Base-by-base conservation (phyloP, 495 filamentous ascomycete genomes). In the Penicillium dipodomyicola region DNA sequence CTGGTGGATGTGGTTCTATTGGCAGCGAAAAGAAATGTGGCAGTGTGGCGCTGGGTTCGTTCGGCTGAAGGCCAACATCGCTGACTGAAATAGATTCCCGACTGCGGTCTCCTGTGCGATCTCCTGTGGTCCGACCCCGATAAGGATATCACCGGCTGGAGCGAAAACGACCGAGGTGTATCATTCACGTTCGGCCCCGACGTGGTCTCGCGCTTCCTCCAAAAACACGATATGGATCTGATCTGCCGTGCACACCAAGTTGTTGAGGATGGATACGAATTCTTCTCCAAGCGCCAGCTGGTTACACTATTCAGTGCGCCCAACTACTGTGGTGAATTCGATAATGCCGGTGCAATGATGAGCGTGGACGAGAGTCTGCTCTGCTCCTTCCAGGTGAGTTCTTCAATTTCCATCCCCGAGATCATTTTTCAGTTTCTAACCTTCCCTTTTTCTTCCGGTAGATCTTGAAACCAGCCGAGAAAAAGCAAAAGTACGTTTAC, bases 401-500 rank as follows among this genome's bases (percentile, higher is more conserved):
- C 4, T 29, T 4, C 46, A 54, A 45, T 50, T 15, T 33, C 29
- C 47, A 43, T 54, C 30, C 41, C 48, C 15, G 17, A 41, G 15
- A 33, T 14, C 27, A 6, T 42, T 25, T 23, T 27, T 33, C 27
- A 33, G 25, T 46, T 22, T 33, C 22, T 63, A 64, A 62, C 56
- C 40, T 39, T 17, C 29, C 15, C 22, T 53, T 51, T 45, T 42
- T 43, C 42, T 15, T 27, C 43, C 22, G 39, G 23, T 64, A 97
- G 93, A 98, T 98, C 75, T 81, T 98, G 78, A 98, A 97, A 80
- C 94, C 94, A 69, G 94, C 94, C 76, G 94, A 98, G 84, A 98
- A 98, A 86, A 98, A 98, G 88, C 93, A 96, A 91, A 98, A 98
- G 91, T 98, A 96, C 83, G 93, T 96, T 72, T 89, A 89, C 79